Percentiles rank a stretch among this genome's conserved stretches.
These are phyloP conservation scores for Fusarium duplospermum DNA, from an alignment of 2,329 filamentous ascomycete species.

Conservation along the genomic window DNA sequence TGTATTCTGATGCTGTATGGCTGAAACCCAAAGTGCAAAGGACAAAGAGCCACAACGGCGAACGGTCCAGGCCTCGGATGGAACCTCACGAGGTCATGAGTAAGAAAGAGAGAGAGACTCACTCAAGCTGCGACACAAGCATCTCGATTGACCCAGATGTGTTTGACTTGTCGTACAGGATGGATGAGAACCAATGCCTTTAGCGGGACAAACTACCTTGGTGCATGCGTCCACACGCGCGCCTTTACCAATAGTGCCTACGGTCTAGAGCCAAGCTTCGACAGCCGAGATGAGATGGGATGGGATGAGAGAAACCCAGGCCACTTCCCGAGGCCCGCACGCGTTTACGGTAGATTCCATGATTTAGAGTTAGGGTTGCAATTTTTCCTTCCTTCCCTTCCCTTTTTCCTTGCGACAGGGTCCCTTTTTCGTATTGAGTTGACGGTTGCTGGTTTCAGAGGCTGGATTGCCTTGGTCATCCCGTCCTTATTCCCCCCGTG, in stretches of 20 bases:
- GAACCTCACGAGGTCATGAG: background rate
- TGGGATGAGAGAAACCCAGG: constrained; percentile 1
- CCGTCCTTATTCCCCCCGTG: constrained; percentile 3
- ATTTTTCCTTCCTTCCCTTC: background rate
- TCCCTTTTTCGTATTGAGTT: constrained; percentile 17
- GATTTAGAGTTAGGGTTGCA: constrained; percentile 30
- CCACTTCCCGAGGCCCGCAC: constrained; percentile 2
- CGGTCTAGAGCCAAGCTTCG: constrained; percentile 33
- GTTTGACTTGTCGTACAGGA: background rate
- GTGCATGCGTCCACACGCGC: background rate
- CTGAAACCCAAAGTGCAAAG: constrained; percentile 9
- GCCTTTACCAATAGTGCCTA: constrained; percentile 1
- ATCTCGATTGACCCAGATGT: constrained; percentile 3
- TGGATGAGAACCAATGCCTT: constrained; percentile 14
- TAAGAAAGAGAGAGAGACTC: background rate
- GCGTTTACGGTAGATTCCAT: constrained; percentile 9
- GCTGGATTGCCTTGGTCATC: background rate
- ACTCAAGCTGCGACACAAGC: constrained; percentile 1
- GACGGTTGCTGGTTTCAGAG: constrained; percentile 16
- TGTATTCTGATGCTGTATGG: background rate
- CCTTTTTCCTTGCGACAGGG: constrained; percentile 14
- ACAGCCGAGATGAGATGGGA: constrained; percentile 41
- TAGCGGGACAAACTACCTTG: constrained; percentile 34
- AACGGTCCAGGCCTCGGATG: constrained; percentile 15
- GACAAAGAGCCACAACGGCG: constrained; percentile 10